phyloP scores from a whole-genome alignment of 805 yeast genomes.

The Cyberlindnera saturnus region DNA sequence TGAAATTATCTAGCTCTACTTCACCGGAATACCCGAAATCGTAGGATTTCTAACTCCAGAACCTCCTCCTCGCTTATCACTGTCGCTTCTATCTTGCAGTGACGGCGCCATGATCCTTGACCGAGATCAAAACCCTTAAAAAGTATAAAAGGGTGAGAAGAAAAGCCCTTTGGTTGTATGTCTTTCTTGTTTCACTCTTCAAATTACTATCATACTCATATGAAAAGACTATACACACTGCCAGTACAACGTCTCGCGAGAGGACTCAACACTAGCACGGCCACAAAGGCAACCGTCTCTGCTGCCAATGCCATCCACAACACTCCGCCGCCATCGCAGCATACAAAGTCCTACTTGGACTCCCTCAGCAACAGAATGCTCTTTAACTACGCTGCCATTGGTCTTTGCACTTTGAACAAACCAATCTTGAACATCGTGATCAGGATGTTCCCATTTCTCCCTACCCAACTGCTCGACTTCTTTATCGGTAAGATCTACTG shows the following conservation, averaged over 20 bases:
- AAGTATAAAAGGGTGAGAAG: no score
- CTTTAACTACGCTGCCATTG: slow-evolving; percentile 61
- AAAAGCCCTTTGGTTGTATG: no score
- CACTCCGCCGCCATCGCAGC: slow-evolving; percentile 1
- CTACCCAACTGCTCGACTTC: slow-evolving; percentile 60
- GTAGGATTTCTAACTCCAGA: no score
- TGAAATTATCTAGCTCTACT: no score
- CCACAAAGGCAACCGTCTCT: slow-evolving; percentile 8
- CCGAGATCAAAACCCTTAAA: no score
- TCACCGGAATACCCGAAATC: no score
- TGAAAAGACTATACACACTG: no score
- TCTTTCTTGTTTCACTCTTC: no score
- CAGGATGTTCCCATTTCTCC: slow-evolving; percentile 66
- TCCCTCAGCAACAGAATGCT: slow-evolving; percentile 50
- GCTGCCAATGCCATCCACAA: background rate
- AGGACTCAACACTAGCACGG: slow-evolving; percentile 15
- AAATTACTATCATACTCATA: no score
- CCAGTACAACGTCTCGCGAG: slow-evolving; percentile 2
- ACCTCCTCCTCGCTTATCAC: slow-evolving; percentile 1
- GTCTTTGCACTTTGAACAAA: slow-evolving; percentile 61
- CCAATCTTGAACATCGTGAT: slow-evolving; percentile 56
- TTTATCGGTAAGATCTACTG: slow-evolving; percentile 80
- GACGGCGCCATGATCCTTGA: background rate
- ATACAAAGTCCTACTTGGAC: slow-evolving; percentile 37
- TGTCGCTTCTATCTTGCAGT: background rate